Percentiles rank a stretch among this genome's conserved stretches.
Evolutionary conservation across 495 filamentous ascomycete genomes (phyloP).

Genomic region (Neurospora sp.): DNA sequence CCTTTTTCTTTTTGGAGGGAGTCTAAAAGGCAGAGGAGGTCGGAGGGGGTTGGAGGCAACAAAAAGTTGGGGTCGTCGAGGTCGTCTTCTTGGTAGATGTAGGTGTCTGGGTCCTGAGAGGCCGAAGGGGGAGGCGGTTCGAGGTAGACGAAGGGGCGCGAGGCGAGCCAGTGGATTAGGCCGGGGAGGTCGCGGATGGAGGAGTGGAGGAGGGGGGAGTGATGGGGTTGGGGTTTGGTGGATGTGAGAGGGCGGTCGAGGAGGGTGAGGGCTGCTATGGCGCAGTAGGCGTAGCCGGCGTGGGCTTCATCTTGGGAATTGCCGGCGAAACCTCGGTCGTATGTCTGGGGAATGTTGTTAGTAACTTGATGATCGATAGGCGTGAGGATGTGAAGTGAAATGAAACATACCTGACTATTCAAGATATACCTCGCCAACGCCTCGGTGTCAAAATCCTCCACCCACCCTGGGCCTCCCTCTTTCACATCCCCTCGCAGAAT

Average conservation of each 20-base stretch:
- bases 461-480: conserved; percentile 41
- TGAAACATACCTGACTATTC: conserved; percentile 26
- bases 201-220: conserved; percentile 17
- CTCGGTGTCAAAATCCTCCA: conserved; percentile 65
- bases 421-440: conserved; percentile 60
- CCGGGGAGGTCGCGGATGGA: conserved; percentile 26
- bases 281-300: conserved; percentile 84
- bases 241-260: conserved; percentile 41
- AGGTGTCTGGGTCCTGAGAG: conserved; percentile 17
- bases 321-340: conserved; percentile 83
- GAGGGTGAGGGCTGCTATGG: conserved; percentile 62
- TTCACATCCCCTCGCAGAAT: conserved; percentile 54
- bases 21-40: conserved; percentile 25
- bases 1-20: too few relatives aligned
- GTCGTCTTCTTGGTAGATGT: conserved; percentile 24
- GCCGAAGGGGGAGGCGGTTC: conserved; percentile 26
- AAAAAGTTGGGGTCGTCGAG: conserved; percentile 11
- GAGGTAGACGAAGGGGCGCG: conserved; percentile 49
- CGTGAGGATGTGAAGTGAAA: neutral
- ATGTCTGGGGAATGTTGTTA: conserved; percentile 48
- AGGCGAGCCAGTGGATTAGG: conserved; percentile 39
- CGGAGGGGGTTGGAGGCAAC: conserved; percentile 10
- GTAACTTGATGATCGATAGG: neutral
- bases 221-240: conserved; percentile 20
- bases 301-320: conserved; percentile 78